Percentiles rank a stretch among this genome's conserved stretches.
Conservation (phyloP, 495 filamentous ascomycete species). For the Penicillium arizonense region DNA sequence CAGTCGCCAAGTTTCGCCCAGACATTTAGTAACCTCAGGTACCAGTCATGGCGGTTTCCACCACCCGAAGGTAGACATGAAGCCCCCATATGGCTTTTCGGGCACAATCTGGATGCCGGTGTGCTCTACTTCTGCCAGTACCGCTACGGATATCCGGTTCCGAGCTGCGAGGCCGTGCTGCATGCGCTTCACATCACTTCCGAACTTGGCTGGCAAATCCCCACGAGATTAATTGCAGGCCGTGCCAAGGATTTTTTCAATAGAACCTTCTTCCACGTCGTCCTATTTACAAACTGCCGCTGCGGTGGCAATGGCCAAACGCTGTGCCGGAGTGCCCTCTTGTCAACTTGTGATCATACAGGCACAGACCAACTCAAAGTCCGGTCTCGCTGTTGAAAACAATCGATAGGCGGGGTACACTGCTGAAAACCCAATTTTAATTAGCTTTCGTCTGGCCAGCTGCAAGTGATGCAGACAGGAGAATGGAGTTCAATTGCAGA, state of each 20-base stretch:
- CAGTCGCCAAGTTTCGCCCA: conserved; percentile 40
- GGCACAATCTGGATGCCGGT: conserved; percentile 45
- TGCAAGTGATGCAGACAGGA: conserved; percentile 42
- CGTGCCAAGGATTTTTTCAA: conserved; percentile 39
- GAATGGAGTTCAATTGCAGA: conserved; percentile 30
- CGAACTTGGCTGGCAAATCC: conserved; percentile 45
- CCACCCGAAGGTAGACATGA: conserved; percentile 35
- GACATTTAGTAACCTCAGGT: conserved; percentile 29
- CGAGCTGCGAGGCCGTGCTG: conserved; percentile 47
- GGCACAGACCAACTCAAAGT: conserved; percentile 38
- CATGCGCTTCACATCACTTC: conserved; percentile 43
- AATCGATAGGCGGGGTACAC: too few relatives aligned
- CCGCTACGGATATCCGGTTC: conserved; percentile 40
- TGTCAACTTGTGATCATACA: conserved; percentile 40
- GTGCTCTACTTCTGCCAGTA: conserved; percentile 38
- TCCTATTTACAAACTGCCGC: conserved; percentile 40
- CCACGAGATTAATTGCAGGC: conserved; percentile 43
- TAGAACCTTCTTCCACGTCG: conserved; percentile 20
- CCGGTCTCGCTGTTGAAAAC: conserved; percentile 24
- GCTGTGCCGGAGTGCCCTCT: conserved; percentile 45
- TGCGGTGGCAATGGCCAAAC: conserved; percentile 42
- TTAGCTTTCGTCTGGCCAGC: conserved; percentile 20
- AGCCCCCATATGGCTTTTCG: conserved; percentile 44
- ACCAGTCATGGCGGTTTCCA: conserved; percentile 23
- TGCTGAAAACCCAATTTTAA: too few relatives aligned